These are phyloP conservation scores for Pleurotus djamor DNA, from an alignment of 768 basidiomycete species.

Conservation along the genomic window DNA sequence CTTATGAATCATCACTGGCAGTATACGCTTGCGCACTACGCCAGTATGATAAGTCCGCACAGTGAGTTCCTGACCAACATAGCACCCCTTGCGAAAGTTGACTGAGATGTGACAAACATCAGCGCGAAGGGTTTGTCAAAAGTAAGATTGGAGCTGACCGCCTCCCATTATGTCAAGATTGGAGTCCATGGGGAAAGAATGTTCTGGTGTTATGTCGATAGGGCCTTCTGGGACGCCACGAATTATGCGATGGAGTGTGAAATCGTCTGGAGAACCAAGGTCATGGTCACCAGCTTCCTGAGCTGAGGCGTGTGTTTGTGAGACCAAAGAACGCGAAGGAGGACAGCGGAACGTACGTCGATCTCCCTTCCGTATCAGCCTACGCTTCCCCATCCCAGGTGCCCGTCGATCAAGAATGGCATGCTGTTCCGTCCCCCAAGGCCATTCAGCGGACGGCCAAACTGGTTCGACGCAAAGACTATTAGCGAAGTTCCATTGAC, in stretches of 20 bases:
- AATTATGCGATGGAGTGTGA: conserved; percentile 74
- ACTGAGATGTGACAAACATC: conserved; percentile 9
- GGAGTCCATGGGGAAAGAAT: conserved; percentile 91
- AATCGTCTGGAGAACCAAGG: conserved; percentile 48
- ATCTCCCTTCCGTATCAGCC: conserved; percentile 69
- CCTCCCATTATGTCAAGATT: conserved; percentile 95
- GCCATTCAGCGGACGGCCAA: conserved; percentile 55
- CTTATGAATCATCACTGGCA: conserved; percentile 68
- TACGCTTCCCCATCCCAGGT: conserved; percentile 74
- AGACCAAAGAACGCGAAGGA: conserved; percentile 3
- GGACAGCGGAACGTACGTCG: conserved; percentile 51
- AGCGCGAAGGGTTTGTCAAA: not conserved
- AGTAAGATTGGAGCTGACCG: conserved; percentile 47
- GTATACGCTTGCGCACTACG: conserved; percentile 82
- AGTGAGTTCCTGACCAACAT: conserved; percentile 96
- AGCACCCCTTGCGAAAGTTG: conserved; percentile 97
- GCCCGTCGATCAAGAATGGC: conserved; percentile 65
- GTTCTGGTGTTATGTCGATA: conserved; percentile 70
- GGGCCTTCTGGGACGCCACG: conserved; percentile 89
- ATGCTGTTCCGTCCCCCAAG: conserved; percentile 59
- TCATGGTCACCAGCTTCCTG: conserved; percentile 58
- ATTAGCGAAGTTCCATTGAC: conserved; percentile 49
- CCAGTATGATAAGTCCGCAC: conserved; percentile 97
- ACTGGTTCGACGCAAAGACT: conserved; percentile 80
- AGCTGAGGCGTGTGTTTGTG: conserved; percentile 31